A percentile compares a stretch with the other conserved stretches of the same genome.
Evolutionary conservation across 768 basidiomycete species (phyloP).

Genomic region (Russula foetens): DNA sequence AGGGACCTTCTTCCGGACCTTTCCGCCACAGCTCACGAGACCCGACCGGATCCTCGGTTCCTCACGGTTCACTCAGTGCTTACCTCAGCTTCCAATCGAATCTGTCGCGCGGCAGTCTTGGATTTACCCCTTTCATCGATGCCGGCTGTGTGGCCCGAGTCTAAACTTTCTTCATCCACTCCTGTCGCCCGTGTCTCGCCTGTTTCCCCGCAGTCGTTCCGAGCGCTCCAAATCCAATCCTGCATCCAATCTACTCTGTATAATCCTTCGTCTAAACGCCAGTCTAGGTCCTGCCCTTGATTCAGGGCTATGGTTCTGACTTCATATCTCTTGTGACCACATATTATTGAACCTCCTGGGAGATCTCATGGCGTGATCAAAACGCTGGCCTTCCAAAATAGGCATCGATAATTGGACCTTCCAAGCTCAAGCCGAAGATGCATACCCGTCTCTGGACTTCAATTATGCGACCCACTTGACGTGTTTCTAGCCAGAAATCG

Average conservation of each 20-base stretch:
- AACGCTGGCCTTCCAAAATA: neutral
- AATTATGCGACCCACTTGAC: neutral
- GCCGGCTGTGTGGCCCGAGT: constrained; percentile 11
- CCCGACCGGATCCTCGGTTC: constrained; percentile 9
- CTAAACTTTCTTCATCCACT: constrained; percentile 18
- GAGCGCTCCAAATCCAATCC: neutral
- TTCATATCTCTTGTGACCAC: neutral
- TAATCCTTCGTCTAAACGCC: neutral
- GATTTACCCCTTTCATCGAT: constrained; percentile 3
- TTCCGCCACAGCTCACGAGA: constrained; percentile 14
- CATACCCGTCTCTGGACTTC: neutral
- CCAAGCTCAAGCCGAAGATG: constrained; percentile 1
- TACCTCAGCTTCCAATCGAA: constrained; percentile 14
- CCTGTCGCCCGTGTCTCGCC: neutral
- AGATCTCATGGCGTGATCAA: neutral
- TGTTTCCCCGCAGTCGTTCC: constrained; percentile 18
- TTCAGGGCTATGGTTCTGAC: neutral
- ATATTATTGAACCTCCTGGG: neutral
- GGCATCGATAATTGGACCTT: neutral
- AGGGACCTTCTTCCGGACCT: constrained; percentile 7
- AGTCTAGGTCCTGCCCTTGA: neutral
- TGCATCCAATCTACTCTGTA: neutral
- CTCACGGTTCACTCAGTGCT: constrained; percentile 1
- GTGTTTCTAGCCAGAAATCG: neutral
- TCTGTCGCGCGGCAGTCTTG: neutral